phyloP scores from a whole-genome alignment of 768 basidiomycete genomes.

The Hypsizygus marmoreus region DNA sequence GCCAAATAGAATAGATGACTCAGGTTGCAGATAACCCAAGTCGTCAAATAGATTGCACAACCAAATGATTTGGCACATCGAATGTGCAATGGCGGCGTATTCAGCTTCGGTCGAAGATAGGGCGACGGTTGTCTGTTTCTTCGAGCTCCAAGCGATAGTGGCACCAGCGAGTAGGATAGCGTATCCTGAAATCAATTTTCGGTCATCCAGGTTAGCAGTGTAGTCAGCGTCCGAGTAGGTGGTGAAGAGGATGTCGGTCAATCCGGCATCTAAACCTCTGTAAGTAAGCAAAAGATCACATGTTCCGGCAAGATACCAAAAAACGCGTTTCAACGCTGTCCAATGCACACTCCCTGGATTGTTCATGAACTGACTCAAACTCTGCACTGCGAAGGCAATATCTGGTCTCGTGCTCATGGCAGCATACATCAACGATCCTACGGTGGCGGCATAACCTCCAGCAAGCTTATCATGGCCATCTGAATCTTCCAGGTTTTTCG shows the following conservation, averaged over 20 bases:
- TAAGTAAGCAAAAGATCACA: slow-evolving; percentile 20
- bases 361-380: slow-evolving; percentile 29
- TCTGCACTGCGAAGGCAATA: slow-evolving; percentile 6
- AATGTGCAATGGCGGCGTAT: slow-evolving; percentile 22
- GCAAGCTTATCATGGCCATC: no score
- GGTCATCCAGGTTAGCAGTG: slow-evolving; percentile 22
- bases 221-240: slow-evolving; percentile 31
- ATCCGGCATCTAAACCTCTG: not conserved
- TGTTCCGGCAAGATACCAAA: slow-evolving; percentile 34
- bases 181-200: slow-evolving; percentile 24
- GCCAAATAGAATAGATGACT: slow-evolving; percentile 1
- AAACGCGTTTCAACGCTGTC: slow-evolving; percentile 30
- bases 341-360: slow-evolving; percentile 30
- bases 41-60: slow-evolving; percentile 2
- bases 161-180: slow-evolving; percentile 16
- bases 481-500: no score
- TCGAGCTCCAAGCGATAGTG: slow-evolving; percentile 18
- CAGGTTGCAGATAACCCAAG: no score
- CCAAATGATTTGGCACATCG: slow-evolving; percentile 15
- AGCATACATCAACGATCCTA: slow-evolving; percentile 19
- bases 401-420: slow-evolving; percentile 10
- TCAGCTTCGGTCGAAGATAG: slow-evolving; percentile 26
- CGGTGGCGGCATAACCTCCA: no score
- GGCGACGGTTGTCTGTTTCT: slow-evolving; percentile 18
- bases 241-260: not conserved